Evolutionary conservation across 1,139 yeast species (phyloP).

Genomic region (Pichia sp.): DNA sequence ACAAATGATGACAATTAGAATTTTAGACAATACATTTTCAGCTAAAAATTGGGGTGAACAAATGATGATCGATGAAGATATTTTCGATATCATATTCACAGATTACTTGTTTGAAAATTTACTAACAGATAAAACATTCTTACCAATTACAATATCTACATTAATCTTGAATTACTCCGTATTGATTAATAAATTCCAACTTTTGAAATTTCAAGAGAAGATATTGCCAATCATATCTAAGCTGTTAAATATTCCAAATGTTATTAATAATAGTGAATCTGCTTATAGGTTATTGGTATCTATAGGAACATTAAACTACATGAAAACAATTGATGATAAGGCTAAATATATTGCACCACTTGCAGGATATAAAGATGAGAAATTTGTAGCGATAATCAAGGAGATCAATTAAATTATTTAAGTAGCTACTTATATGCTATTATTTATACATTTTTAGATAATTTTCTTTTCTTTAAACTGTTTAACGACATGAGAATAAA

Average conservation of each 20-base stretch:
- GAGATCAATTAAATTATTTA: slow-evolving; percentile 15
- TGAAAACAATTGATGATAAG: slow-evolving; percentile 10
- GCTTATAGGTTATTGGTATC: slow-evolving; percentile 50
- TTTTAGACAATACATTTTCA: slow-evolving; percentile 43
- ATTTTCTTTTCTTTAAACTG: slow-evolving; percentile 45
- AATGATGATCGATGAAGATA: slow-evolving; percentile 28
- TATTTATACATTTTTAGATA: slow-evolving; percentile 6
- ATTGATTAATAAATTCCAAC: slow-evolving; percentile 18
- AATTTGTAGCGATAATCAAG: slow-evolving; percentile 17
- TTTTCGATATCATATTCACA: slow-evolving; percentile 29
- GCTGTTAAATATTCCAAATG: slow-evolving; percentile 8
- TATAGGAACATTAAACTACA: slow-evolving; percentile 37
- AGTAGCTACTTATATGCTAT: neutral
- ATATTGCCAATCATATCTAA: slow-evolving; percentile 10
- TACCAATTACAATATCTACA: slow-evolving; percentile 45
- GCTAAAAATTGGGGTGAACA: slow-evolving; percentile 41
- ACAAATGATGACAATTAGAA: slow-evolving; percentile 47
- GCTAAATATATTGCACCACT: slow-evolving; percentile 9
- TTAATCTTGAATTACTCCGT: slow-evolving; percentile 45
- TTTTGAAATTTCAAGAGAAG: slow-evolving; percentile 12
- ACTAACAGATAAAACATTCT: slow-evolving; percentile 25
- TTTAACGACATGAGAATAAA: slow-evolving; percentile 60
- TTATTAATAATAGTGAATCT: slow-evolving; percentile 37
- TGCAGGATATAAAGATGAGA: slow-evolving; percentile 8
- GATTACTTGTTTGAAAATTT: slow-evolving; percentile 21